These are phyloP conservation scores for Aspergillus incahuasiensis DNA, from an alignment of 495 filamentous ascomycete species.

Conservation along the genomic window DNA sequence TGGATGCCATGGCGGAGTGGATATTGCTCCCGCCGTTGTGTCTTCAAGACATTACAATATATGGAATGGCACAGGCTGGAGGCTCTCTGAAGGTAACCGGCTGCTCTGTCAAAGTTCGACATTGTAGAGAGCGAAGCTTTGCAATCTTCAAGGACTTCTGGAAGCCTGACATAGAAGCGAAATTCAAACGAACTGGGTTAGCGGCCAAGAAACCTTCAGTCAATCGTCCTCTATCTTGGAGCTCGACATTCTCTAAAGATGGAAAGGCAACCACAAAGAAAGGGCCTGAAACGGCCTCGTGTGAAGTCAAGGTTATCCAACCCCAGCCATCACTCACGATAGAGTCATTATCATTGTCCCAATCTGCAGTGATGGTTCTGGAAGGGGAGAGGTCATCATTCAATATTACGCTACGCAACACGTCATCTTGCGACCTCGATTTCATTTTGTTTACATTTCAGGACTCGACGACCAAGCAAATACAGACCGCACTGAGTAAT, in stretches of 20 bases:
- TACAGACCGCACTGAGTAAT: slow-evolving; percentile 68
- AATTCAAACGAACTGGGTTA: slow-evolving; percentile 70
- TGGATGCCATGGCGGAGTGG: slow-evolving; percentile 59
- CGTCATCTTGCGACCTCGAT: slow-evolving; percentile 72
- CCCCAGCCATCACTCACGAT: slow-evolving; percentile 72
- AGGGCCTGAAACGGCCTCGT: slow-evolving; percentile 31
- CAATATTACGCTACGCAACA: slow-evolving; percentile 73
- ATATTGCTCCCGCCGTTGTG: slow-evolving; percentile 73
- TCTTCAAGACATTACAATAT: slow-evolving; percentile 70
- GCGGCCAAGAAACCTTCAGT: slow-evolving; percentile 50
- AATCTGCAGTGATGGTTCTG: slow-evolving; percentile 85
- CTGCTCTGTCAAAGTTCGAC: slow-evolving; percentile 70
- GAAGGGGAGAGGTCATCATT: slow-evolving; percentile 80
- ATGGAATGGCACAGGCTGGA: slow-evolving; percentile 58
- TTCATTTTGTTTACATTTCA: slow-evolving; percentile 82
- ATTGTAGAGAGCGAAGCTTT: slow-evolving; percentile 78
- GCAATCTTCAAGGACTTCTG: slow-evolving; percentile 74
- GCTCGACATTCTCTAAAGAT: slow-evolving; percentile 45
- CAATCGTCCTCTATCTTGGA: slow-evolving; percentile 53
- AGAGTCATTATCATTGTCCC: slow-evolving; percentile 70
- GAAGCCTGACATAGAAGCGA: slow-evolving; percentile 64
- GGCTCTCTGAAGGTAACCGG: slow-evolving; percentile 72
- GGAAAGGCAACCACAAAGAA: slow-evolving; percentile 35
- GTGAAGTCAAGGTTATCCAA: slow-evolving; percentile 64
- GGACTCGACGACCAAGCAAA: slow-evolving; percentile 74